These are phyloP conservation scores for Capronia americana DNA, from an alignment of 2,329 filamentous ascomycete genomes.

Conservation along the genomic window DNA sequence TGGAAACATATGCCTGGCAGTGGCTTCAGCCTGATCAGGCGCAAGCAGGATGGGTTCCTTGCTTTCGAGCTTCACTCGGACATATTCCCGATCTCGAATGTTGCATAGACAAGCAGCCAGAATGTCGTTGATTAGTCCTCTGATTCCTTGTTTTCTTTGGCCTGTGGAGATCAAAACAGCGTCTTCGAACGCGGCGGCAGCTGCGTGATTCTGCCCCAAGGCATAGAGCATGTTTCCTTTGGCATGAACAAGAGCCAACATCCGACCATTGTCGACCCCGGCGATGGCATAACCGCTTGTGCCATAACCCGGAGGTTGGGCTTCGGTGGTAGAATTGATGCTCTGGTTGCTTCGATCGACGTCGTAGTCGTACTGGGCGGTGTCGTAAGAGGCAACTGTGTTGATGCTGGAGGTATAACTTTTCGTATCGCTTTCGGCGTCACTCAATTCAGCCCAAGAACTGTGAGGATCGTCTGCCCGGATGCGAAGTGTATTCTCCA, in stretches of 20 bases:
- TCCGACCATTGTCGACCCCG: slow-evolving; percentile 86
- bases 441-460: slow-evolving; percentile 62
- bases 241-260: slow-evolving; percentile 91
- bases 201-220: slow-evolving; percentile 78
- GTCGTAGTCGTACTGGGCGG: slow-evolving; percentile 64
- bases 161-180: slow-evolving; percentile 88
- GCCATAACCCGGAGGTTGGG: slow-evolving; percentile 63
- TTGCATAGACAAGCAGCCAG: slow-evolving; percentile 61
- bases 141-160: slow-evolving; percentile 71
- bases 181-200: slow-evolving; percentile 91
- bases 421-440: slow-evolving; percentile 63
- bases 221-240: slow-evolving; percentile 99
- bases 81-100: slow-evolving; percentile 35
- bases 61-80: slow-evolving; percentile 45
- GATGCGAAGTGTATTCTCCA: slow-evolving; percentile 74
- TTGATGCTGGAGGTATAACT: slow-evolving; percentile 62
- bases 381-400: slow-evolving; percentile 60
- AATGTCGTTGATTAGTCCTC: slow-evolving; percentile 78
- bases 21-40: slow-evolving; percentile 82
- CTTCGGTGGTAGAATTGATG: slow-evolving; percentile 13
- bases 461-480: slow-evolving; percentile 56
- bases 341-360: slow-evolving; percentile 42
- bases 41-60: slow-evolving; percentile 75
- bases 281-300: slow-evolving; percentile 85
- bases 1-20: slow-evolving; percentile 81